Base-by-base conservation (phyloP, 2,329 filamentous ascomycete species). In the Aspergillus sp. region DNA sequence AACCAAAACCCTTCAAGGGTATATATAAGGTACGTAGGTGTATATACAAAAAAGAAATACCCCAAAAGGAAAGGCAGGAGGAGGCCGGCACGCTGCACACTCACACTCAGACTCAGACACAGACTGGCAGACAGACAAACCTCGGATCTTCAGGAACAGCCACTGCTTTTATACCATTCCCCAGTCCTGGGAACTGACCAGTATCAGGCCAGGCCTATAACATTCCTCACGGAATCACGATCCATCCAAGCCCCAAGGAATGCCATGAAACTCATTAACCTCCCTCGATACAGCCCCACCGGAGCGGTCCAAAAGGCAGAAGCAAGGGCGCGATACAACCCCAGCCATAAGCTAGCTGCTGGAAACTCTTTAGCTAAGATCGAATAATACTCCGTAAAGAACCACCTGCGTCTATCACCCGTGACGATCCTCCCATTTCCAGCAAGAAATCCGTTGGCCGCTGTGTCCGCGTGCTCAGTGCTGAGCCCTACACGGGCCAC, bases 21-120 rank as follows among this genome's bases (percentile, higher is more conserved):
- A 55, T 25, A 39, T 19, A 49, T 57, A 31, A 11, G 27, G 9
- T 31, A 31, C 11, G 9, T 11, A 9, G 8, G 27, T 9, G 27
- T 31, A 57, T 57, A 21, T 57, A 48, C 49, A 57, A 57, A 25
- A 25, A 23, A 39, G 44, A n/a, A 5, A 9, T 31, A 9, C 9
- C 27, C 27, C 35, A 31, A 21, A 25, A 54, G 17, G 31, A 48
- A 48, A 33, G 12, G 12, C n/a, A n/a, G 31, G 25, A 14, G 31
- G 40, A 19, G 15, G 27, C 21, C 37, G 33, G 33, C 43, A 39
- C 33, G 43, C 43, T 47, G 21, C 21, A n/a, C n/a, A 27, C 23
- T 17, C 17, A 15, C 14, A 39, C 15, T 39, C 19, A 19, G 8
- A 39, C 15, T 39, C 19, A 19, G 8, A 6, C 23, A 51, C 49